Conservation (phyloP, 192 early-diverging fungal genomes). For the Backusella sp. region DNA sequence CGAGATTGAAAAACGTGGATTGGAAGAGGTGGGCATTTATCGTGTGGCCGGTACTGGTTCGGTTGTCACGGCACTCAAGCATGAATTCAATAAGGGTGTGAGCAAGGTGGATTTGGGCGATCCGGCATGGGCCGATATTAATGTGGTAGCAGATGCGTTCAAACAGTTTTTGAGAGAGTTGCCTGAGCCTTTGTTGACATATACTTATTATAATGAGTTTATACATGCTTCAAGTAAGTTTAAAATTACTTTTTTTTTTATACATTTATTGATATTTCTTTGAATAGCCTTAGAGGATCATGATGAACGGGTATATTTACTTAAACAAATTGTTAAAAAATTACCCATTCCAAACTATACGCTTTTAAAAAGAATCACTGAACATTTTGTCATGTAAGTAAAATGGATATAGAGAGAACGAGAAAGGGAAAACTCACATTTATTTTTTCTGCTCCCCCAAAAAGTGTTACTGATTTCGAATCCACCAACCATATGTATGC, state of each 20-base stretch:
- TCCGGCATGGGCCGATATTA: slow-evolving; percentile 68
- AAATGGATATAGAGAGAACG: no score
- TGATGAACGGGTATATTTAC: slow-evolving; percentile 67
- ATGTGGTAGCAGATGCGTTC: slow-evolving; percentile 82
- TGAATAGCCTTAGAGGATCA: slow-evolving; percentile 54
- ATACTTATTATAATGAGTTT: slow-evolving; percentile 77
- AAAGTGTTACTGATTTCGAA: slow-evolving; percentile 66
- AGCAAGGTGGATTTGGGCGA: slow-evolving; percentile 53
- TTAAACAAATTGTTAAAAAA: slow-evolving; percentile 67
- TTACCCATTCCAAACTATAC: slow-evolving; percentile 61
- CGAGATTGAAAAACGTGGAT: slow-evolving; percentile 69
- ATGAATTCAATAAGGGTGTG: slow-evolving; percentile 53
- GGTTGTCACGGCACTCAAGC: slow-evolving; percentile 58
- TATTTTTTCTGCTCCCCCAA: not conserved
- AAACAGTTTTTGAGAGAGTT: slow-evolving; percentile 94
- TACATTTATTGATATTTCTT: not conserved
- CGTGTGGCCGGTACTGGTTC: slow-evolving; percentile 66
- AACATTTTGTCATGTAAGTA: slow-evolving; percentile 61
- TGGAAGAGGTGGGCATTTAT: slow-evolving; percentile 75
- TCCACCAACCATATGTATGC: slow-evolving; percentile 87
- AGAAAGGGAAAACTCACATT: no score
- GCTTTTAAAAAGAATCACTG: slow-evolving; percentile 65
- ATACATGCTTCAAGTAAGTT: slow-evolving; percentile 62
- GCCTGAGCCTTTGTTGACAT: slow-evolving; percentile 91
- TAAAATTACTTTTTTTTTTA: not conserved